Percentiles rank a stretch among this genome's conserved stretches.
phyloP scores from a whole-genome alignment of 2,329 filamentous ascomycete species.

The Plectosphaerella plurivora region DNA sequence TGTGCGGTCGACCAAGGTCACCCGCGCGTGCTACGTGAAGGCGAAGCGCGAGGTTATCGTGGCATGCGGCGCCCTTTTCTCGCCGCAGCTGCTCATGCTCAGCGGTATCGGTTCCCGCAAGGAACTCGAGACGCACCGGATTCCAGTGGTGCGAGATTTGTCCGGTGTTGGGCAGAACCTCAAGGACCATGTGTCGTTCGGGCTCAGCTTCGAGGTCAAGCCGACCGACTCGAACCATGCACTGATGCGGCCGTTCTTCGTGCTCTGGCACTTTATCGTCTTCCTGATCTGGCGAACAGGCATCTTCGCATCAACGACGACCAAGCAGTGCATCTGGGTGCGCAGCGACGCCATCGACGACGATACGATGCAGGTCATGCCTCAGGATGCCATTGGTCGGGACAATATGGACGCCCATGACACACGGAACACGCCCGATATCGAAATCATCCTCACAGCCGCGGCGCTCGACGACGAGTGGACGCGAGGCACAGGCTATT shows the following conservation, averaged over 20 bases:
- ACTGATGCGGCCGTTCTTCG: conserved; percentile 13
- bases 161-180: conserved; percentile 20
- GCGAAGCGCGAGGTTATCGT: conserved; percentile 24
- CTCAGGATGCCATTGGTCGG: neutral
- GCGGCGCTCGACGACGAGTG: conserved; percentile 21
- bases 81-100: conserved; percentile 24
- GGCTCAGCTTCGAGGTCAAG: conserved; percentile 20
- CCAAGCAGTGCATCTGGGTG: conserved; percentile 16
- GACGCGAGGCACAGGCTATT: conserved; percentile 15
- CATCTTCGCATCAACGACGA: conserved; percentile 15
- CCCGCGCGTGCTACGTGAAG: conserved; percentile 14
- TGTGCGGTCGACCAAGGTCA: conserved; percentile 1
- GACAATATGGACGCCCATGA: conserved; percentile 14
- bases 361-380: conserved; percentile 16
- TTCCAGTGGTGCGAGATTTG: conserved; percentile 17
- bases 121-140: conserved; percentile 12
- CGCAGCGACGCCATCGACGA: conserved; percentile 20
- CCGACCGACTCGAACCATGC: conserved; percentile 16
- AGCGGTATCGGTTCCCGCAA: conserved; percentile 24
- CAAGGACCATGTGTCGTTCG: conserved; percentile 21
- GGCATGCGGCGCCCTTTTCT: conserved; percentile 20
- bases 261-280: conserved; percentile 21
- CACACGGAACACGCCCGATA: conserved; percentile 20
- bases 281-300: conserved; percentile 22
- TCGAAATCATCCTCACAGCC: conserved; percentile 33